phyloP scores from a whole-genome alignment of 2,329 filamentous ascomycete genomes.

The Bipolaris oryzae region DNA sequence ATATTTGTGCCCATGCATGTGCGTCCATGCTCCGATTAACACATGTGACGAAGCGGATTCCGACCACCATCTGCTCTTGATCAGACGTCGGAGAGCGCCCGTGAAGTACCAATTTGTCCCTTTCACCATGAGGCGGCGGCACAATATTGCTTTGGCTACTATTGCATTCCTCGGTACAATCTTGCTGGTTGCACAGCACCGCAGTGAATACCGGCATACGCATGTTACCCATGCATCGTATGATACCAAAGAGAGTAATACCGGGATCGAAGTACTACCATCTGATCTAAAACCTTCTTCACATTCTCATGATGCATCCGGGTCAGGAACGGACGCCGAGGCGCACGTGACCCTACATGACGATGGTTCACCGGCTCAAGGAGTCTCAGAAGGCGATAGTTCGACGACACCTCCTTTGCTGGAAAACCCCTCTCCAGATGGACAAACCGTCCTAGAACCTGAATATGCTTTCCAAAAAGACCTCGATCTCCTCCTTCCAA shows the following conservation, averaged over 20 bases:
- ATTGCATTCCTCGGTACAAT: slow-evolving; percentile 12
- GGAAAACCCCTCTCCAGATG: background rate
- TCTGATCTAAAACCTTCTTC: slow-evolving; percentile 1
- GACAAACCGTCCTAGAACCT: slow-evolving; percentile 6
- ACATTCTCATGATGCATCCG: background rate
- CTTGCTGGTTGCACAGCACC: slow-evolving; percentile 6
- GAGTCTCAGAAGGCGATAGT: background rate
- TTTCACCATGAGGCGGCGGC: slow-evolving; percentile 14
- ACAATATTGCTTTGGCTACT: slow-evolving; percentile 15
- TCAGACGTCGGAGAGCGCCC: background rate
- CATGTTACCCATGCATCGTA: background rate
- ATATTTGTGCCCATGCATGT: background rate
- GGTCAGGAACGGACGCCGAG: background rate
- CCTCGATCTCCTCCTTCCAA: slow-evolving; percentile 31
- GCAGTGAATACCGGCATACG: background rate
- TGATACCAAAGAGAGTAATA: background rate
- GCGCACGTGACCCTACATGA: background rate
- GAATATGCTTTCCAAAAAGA: slow-evolving; percentile 38
- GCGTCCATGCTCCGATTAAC: background rate
- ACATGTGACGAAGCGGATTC: slow-evolving; percentile 4
- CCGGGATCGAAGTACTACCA: slow-evolving; percentile 9
- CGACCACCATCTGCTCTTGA: background rate
- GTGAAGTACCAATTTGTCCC: background rate
- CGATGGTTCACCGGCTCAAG: background rate
- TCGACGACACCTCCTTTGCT: background rate